Evolutionary conservation across 257 asterid genomes (phyloP).

Genomic region (Solanum chmielewskii): DNA sequence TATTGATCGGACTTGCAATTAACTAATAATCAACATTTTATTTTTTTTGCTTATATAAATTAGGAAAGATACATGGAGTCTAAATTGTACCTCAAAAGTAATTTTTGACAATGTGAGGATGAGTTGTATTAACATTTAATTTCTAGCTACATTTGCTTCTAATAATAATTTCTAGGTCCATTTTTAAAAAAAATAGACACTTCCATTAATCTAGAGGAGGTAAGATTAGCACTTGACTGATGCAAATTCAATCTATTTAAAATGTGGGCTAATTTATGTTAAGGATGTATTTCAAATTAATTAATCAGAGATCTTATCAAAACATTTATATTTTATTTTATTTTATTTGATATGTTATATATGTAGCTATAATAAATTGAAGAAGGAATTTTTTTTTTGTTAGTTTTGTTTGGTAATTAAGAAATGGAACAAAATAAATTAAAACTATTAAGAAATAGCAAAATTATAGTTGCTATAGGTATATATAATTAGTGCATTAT

Average conservation of each 20-base stretch:
- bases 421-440: background rate
- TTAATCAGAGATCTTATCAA: background rate
- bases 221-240: background rate
- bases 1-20: background rate
- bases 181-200: background rate
- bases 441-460: background rate
- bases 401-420: background rate
- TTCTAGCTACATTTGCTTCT: background rate
- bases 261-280: background rate
- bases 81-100: background rate
- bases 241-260: background rate
- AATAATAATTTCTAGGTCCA: background rate
- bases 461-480: background rate
- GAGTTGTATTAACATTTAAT: background rate
- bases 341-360: background rate
- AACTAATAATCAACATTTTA: background rate
- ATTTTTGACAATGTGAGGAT: background rate
- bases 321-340: background rate
- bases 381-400: background rate
- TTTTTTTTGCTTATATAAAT: background rate
- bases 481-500: background rate
- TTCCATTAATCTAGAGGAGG: background rate
- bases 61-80: background rate
- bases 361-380: background rate
- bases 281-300: background rate